Conservation (phyloP, 306 rosid species). For the Casuarina equisetifolia region DNA sequence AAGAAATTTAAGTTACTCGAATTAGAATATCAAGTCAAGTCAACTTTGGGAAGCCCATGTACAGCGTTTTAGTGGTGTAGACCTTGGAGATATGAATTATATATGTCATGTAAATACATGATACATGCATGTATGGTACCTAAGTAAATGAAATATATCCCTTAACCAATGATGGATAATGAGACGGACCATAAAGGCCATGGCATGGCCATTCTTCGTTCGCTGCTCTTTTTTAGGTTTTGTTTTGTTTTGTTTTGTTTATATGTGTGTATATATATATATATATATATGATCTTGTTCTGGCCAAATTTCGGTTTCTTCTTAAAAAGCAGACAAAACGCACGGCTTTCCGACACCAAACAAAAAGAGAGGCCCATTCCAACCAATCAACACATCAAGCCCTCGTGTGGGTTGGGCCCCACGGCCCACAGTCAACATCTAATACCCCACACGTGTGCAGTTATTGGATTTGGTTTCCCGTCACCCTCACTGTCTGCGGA, state of each 20-base stretch:
- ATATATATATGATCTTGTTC: no score
- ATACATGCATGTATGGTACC: no score
- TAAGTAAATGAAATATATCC: no score
- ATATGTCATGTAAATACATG: no score
- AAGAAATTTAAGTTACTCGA: no score
- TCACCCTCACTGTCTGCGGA: not conserved
- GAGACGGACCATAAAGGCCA: no score
- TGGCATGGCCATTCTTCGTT: no score
- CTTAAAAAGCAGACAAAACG: conserved; percentile 20
- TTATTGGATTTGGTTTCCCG: not conserved
- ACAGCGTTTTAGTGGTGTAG: not conserved
- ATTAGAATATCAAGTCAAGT: not conserved
- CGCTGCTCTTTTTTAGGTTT: no score
- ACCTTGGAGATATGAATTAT: no score
- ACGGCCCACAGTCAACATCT: conserved; percentile 8
- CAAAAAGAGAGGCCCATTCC: conserved; percentile 24
- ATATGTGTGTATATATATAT: no score
- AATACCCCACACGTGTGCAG: conserved; percentile 26
- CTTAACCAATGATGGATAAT: no score
- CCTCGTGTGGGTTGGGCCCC: conserved; percentile 35
- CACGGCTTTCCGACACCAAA: conserved; percentile 17
- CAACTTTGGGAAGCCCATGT: not conserved
- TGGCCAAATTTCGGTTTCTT: not conserved
- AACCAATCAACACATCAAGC: conserved; percentile 25
- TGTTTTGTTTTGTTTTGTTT: no score